Evolutionary conservation across 139 green algal species (phyloP).

Genomic region (Medakamo hakoo): DNA sequence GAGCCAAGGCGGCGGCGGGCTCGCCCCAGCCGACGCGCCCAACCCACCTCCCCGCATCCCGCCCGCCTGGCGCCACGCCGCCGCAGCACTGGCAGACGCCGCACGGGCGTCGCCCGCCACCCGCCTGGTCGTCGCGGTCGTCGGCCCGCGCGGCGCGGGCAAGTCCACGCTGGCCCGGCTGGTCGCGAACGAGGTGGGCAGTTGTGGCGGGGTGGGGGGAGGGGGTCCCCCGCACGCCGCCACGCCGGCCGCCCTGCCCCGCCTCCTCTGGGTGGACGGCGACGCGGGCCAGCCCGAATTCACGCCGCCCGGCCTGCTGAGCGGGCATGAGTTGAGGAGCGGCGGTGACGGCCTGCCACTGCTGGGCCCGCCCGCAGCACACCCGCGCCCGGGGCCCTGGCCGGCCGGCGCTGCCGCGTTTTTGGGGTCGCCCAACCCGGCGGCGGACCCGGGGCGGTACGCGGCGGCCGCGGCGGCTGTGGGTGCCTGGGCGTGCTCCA

Average conservation of each 20-base stretch:
- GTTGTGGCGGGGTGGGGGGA: conserved; percentile 54
- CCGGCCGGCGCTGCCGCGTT: conserved; percentile 10
- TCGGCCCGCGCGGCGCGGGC: conserved; percentile 54
- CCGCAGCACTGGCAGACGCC: no score
- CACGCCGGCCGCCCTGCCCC: neutral
- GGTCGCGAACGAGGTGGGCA: conserved; percentile 27
- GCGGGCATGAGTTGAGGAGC: conserved; percentile 25
- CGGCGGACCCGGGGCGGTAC: conserved; percentile 48
- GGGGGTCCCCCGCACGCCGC: conserved; percentile 5
- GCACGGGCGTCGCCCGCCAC: no score
- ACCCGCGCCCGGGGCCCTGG: conserved; percentile 20
- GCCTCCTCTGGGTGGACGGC: neutral
- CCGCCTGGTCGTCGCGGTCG: conserved; percentile 39
- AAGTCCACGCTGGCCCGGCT: conserved; percentile 65
- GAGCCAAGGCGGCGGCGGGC: no score
- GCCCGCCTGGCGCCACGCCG: no score
- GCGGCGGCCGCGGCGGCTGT: conserved; percentile 29
- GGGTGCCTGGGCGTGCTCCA: conserved; percentile 20
- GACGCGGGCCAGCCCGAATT: conserved; percentile 81
- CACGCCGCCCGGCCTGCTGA: conserved; percentile 50
- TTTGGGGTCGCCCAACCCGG: conserved; percentile 46
- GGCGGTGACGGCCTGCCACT: conserved; percentile 26
- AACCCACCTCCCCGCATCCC: no score
- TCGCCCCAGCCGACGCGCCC: no score
- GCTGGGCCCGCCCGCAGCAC: conserved; percentile 45